These are phyloP conservation scores for Plenodomus tracheiphilus DNA, from an alignment of 2,329 filamentous ascomycete genomes.

Conservation along the genomic window DNA sequence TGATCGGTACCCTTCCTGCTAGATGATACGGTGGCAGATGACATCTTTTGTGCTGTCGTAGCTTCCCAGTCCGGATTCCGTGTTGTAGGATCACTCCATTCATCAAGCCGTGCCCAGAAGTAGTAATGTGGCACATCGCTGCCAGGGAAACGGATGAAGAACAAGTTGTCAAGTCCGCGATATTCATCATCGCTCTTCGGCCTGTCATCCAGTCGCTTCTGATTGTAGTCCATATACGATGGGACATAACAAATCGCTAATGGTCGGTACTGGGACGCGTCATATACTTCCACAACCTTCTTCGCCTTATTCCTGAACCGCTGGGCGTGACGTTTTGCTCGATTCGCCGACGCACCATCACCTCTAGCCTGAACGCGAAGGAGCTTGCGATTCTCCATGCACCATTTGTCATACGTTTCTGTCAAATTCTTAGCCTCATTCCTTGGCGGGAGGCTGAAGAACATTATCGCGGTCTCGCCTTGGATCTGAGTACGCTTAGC, in stretches of 20 bases:
- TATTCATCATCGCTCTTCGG: neutral
- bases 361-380: constrained; percentile 3
- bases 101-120: constrained; percentile 29
- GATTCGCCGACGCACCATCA: constrained; percentile 5
- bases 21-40: neutral
- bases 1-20: neutral
- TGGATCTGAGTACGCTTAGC: constrained; percentile 30
- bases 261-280: constrained; percentile 22
- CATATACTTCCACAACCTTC: constrained; percentile 24
- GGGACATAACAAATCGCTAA: constrained; percentile 29
- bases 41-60: neutral
- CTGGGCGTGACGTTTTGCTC: constrained; percentile 6
- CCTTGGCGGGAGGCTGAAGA: constrained; percentile 22
- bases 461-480: constrained; percentile 33
- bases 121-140: constrained; percentile 39
- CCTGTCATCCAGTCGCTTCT: neutral
- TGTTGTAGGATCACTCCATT: constrained; percentile 1
- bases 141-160: constrained; percentile 31
- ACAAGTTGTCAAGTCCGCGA: constrained; percentile 22
- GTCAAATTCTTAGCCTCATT: constrained; percentile 12
- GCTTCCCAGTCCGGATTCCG: neutral
- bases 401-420: constrained; percentile 24
- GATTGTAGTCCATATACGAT: constrained; percentile 26
- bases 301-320: constrained; percentile 13
- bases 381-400: constrained; percentile 7